Evolutionary conservation across 73 alveolate genomes (phyloP), one percentile per base, ranked within the genome.

Genomic region (Paramecium pentaurelia): DNA sequence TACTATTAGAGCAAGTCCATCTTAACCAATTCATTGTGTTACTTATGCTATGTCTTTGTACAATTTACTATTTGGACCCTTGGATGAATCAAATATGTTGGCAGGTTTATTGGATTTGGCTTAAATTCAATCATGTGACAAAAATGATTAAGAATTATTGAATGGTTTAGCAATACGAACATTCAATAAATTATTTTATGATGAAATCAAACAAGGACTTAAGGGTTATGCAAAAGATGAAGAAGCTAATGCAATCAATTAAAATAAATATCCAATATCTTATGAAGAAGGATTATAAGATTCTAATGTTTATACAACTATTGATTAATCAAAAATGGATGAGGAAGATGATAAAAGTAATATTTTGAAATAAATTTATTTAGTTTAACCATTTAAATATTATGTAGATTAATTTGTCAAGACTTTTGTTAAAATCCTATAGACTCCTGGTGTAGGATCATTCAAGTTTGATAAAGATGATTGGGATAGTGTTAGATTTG

Each of bases 1-100:
- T 47, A 97, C 99, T 32, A 98, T 98, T 16, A 94, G 99, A 88
- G 92, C 97, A 47, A 96, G 95, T 68, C 99, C 99, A 4, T 98
- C 97, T 89, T 96, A 97, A 77, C 94, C 97, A 42, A 97, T 97
- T 70, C 99, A 98, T 92, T 97, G 99, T 93, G 95, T 98, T 14
- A 98, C 97, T 32, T 98, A 98, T 98, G 99, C 96, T 18, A 97
- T 96, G 93, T 94, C 93, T 12, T 96, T 98, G 40, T 95, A 96
- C 71, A 97, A 96, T 34, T 96, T 97, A 49, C 49, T 98, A 22
- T 98, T 98, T 92, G 97, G 98, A 14, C 92, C 93, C 2, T 54
- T 71, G 20, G 96, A 94, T 27, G 93, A 95, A 45, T 71, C 80
- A 10, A 89, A 89, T 54, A 2, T 42, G 86, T 93, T 18, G 70